Evolutionary conservation across 1,284 basidiomycete species (phyloP).

Genomic region (Malassezia japonica): DNA sequence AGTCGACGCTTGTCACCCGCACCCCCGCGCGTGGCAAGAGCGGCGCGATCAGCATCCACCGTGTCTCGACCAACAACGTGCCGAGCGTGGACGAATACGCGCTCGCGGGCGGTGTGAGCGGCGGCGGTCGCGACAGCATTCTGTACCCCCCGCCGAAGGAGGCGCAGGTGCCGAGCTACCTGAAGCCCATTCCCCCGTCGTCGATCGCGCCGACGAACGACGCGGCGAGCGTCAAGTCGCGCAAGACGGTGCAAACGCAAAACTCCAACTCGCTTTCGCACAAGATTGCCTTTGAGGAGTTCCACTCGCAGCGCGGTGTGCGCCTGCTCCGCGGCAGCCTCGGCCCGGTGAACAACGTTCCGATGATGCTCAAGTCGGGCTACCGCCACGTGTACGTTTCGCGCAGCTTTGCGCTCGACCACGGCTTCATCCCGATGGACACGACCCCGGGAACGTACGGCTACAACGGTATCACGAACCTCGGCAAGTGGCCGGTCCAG

Average conservation of each 20-base stretch:
- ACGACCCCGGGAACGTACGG: conserved; percentile 61
- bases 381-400: conserved; percentile 92
- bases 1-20: conserved; percentile 41
- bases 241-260: conserved; percentile 29
- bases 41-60: conserved; percentile 43
- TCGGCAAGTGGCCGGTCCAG: conserved; percentile 50
- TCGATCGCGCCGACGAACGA: conserved; percentile 21
- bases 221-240: conserved; percentile 31
- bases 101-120: conserved; percentile 41
- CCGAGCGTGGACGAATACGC: conserved; percentile 40
- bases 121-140: conserved; percentile 44
- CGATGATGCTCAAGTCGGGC: conserved; percentile 80
- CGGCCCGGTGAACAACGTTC: conserved; percentile 67
- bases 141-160: conserved; percentile 45
- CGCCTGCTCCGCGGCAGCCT: conserved; percentile 83
- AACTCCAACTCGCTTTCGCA: conserved; percentile 24
- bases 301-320: conserved; percentile 58
- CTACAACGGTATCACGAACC: conserved; percentile 61
- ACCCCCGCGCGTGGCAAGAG: conserved; percentile 43
- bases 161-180: conserved; percentile 29
- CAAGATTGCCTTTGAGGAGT: conserved; percentile 48
- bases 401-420: conserved; percentile 75
- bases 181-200: conserved; percentile 24
- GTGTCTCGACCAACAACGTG: conserved; percentile 32
- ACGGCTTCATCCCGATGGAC: conserved; percentile 79